Evolutionary conservation across 2,329 filamentous ascomycete species (phyloP), one percentile per base, ranked within the genome.

Genomic region (Bipolaris bicolor): DNA sequence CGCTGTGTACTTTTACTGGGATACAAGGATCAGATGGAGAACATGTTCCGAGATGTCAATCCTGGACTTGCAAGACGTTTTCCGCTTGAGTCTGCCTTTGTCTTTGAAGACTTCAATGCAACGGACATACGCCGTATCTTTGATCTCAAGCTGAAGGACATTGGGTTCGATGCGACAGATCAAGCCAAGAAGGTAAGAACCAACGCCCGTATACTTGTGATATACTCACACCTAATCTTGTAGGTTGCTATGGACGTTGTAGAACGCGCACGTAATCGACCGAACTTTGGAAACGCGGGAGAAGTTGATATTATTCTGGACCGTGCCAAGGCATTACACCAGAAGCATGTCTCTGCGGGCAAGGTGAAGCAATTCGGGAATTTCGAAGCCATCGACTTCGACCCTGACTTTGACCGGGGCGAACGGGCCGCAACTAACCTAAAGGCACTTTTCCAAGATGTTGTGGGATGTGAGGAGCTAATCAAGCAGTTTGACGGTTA

Each of bases 11-110:
- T 92, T 0, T 78, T 92, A 0, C 78, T 91, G 0, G 90, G 90
- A 0, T 92, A 92, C 74, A 82, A 85, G 47, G 84, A 88, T 0
- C 80, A 88, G 61, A 90, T 93, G 85, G 80, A 86, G 50, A 76
- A 82, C 0, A 91, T 92, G 88, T 87, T 92, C 58, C 84, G 86
- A n/a, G 87, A 88, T 31, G 84, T 86, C 47, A 92, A 92, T 57
- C 89, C 89, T 0, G 90, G 90, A 0, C 79, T 92, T 0, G 80
- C 79, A 3, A 79, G 90, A 26, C 81, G 90, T 0, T 92, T 92
- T 57, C 86, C 86, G 0, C 70, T 90, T 0, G 78, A 82, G 0
- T 81, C 82, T 0, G 87, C 86, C 0, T 92, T 92, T 62, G 68
- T 73, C 0, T 93, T 92, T 66, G 84, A 90, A 16, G 88, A 92